Base-by-base conservation (phyloP, 2,329 filamentous ascomycete species). In the Sporothrix pallida region DNA sequence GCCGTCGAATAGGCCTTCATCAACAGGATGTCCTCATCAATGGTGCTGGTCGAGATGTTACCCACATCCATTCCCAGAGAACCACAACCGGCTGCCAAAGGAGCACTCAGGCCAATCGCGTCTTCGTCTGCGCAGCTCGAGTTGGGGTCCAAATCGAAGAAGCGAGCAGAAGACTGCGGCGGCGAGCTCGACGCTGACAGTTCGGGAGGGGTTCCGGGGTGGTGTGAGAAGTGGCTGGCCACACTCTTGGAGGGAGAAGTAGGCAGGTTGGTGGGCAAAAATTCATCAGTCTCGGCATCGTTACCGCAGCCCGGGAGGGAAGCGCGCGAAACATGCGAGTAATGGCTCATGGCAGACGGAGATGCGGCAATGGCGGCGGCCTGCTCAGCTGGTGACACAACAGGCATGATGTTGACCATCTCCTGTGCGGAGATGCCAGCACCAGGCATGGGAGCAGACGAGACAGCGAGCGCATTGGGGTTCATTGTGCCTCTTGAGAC, bases 111-210 rank as follows among this genome's bases (percentile, higher is more conserved):
- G 75, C 75, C 76, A 62, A 76, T 76, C 73, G 77, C 77, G 13
- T 75, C 74, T 8, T 75, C 76, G 37, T 79, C 78, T 42, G 79
- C 78, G 56, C 79, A 76, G 46, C 78, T 80, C n/a, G 80, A 79
- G 78, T 81, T 82, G 56, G 83, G 80, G 58, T 86, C 84, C 73
- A 83, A 79, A 58, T 86, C 83, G 76, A 86, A 88, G 79, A 84
- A 86, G 62, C 81, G 83, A n/a, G 79, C 78, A 56, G 76, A 75
- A 4, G 79, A 78, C 6, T 84, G 81, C 42, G 86, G 86, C 3
- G 88, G 88, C 31, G 88, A 90, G 15, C 87, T 87, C 26, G 88
- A 88, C 74, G 88, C 85, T n/a, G 88, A 89, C 44, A 90, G 85
- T 75, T 87, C 88, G 0, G 88, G 88, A 4, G 88, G 87, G 3